Base-by-base conservation (phyloP, 1,284 basidiomycete species). In the Irpex sp. region DNA sequence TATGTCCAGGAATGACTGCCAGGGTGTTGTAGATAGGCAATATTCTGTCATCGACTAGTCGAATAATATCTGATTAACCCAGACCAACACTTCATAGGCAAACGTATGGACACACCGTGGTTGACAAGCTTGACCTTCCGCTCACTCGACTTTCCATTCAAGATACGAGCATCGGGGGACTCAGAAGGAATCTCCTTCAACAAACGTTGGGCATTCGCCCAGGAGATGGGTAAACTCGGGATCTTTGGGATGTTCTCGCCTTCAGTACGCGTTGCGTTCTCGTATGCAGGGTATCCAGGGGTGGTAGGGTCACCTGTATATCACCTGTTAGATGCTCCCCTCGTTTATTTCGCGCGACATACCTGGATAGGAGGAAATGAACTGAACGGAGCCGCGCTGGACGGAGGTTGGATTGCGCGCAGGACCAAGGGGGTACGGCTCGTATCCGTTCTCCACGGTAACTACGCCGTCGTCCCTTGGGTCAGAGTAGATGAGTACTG, bases 21-120 rank as follows among this genome's bases (percentile, higher is more conserved):
- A 97, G 94, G 0, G 89, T 85, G 77, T 98, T 95, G 90, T 90
- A 90, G 59, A 92, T 89, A 2, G 89, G 90, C n/a, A 82, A 93
- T 21, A 95, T 83, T 68, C 87, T 86, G n/a, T 81, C 86, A 66
- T 94, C 84, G 57, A 95, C 90, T 82, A 65, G 59, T 49, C 7
- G 5, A 3, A 4, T 11, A 65, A 39, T 65, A 65, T 51, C 37
- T 19, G 19, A 39, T 62, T 33, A 62, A 59, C 37, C 17, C 47
- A 26, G 26, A 26, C 4, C 4, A 4, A 26, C 4, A 26, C 26
- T 26, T 26, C 26, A 4, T 26, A 26, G 26, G 26, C 26, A 4
- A 26, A 26, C 35, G 33, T 7, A 56, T 1, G 8, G 21, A 13
- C 43, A 35, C 21, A 63, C 50, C 57, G 58, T 53, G 57, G 57